Percentiles rank a stretch among this genome's conserved stretches.
phyloP scores from a whole-genome alignment of 768 basidiomycete genomes.

The Mycena sanguinolenta region DNA sequence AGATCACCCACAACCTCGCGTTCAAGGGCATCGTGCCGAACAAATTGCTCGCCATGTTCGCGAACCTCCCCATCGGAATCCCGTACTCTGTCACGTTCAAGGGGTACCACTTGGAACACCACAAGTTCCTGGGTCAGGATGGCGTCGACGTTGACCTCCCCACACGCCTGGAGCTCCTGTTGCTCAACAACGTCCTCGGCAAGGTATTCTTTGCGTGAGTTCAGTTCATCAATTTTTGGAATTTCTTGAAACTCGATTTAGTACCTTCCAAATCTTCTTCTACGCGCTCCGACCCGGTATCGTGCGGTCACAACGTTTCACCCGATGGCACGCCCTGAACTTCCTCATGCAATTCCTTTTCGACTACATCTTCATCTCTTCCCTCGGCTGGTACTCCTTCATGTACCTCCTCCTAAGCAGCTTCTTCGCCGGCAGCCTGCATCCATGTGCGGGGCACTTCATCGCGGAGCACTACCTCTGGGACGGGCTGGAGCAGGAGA shows the following conservation, averaged over 20 bases:
- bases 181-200: constrained; percentile 94
- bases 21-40: constrained; percentile 88
- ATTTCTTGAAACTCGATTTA: constrained; percentile 44
- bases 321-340: constrained; percentile 89
- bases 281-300: constrained; percentile 97
- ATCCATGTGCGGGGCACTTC: constrained; percentile 97
- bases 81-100: constrained; percentile 98
- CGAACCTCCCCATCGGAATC: constrained; percentile 93
- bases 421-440: constrained; percentile 97
- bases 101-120: constrained; percentile 96
- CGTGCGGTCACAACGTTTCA: constrained; percentile 85
- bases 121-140: constrained; percentile 95
- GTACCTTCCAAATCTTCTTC: constrained; percentile 98
- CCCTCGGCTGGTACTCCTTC: constrained; percentile 62
- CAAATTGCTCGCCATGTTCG: constrained; percentile 89
- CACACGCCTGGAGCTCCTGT: constrained; percentile 84
- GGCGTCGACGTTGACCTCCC: constrained; percentile 97
- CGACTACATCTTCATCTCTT: constrained; percentile 73
- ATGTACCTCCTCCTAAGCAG: constrained; percentile 89
- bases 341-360: constrained; percentile 76
- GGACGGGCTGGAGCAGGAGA: constrained; percentile 94
- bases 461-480: constrained; percentile 98
- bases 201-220: constrained; percentile 98
- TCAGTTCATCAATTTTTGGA: neutral
- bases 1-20: constrained; percentile 98